phyloP scores from a whole-genome alignment of 352 stramenopile genomes.

The Globisporangium nagaii region DNA sequence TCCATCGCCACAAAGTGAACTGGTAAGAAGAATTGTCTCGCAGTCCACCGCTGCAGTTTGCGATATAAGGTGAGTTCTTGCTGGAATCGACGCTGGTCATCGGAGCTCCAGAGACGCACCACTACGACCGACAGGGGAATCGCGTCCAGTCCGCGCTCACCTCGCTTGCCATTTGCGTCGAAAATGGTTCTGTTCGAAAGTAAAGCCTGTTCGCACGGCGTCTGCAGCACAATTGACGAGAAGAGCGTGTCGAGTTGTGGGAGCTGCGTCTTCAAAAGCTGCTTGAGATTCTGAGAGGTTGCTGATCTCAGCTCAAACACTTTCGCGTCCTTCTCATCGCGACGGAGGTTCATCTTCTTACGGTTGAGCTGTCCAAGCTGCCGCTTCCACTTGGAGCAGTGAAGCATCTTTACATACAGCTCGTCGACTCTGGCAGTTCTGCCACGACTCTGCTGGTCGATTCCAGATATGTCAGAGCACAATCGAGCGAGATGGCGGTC shows the following conservation, averaged over 20 bases:
- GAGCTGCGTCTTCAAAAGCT: constrained; percentile 12
- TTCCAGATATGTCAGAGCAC: not conserved
- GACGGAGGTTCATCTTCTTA: not conserved
- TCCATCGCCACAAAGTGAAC: constrained; percentile 5
- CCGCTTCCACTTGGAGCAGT: not conserved
- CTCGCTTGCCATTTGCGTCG: constrained; percentile 11
- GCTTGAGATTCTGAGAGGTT: constrained; percentile 13
- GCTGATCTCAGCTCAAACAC: not conserved
- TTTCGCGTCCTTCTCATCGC: too few relatives aligned
- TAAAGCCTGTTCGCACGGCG: not conserved
- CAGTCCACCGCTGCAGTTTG: constrained; percentile 17
- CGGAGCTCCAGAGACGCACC: constrained; percentile 2
- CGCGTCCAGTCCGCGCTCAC: not conserved
- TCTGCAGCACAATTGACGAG: constrained; percentile 4
- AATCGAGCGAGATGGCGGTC: not conserved
- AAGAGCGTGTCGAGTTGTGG: constrained; percentile 9
- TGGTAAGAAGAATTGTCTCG: constrained; percentile 18
- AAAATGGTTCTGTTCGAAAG: constrained; percentile 13
- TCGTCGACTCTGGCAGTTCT: not conserved
- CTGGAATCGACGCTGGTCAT: constrained; percentile 8
- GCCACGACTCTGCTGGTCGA: not conserved
- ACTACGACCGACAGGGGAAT: constrained; percentile 14
- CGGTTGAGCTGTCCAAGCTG: not conserved
- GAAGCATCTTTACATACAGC: not conserved
- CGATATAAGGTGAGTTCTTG: constrained; percentile 19